Conservation (phyloP, 306 rosid species). For the Begonia fuchsioides region DNA sequence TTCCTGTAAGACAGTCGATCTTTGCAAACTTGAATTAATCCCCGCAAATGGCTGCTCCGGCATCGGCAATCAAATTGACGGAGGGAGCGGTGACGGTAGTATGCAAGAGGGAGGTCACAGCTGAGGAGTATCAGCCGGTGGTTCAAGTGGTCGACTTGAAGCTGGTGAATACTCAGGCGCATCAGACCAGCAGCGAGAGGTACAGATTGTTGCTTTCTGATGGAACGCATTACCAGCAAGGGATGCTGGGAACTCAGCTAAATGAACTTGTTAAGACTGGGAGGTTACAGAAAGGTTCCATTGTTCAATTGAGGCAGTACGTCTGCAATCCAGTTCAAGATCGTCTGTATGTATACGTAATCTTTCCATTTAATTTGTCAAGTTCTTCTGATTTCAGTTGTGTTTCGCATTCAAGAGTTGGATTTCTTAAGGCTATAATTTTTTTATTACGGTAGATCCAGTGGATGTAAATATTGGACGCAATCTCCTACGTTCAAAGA, state of each 20-base stretch:
- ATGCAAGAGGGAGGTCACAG: slow-evolving; percentile 16
- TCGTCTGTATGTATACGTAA: slow-evolving; percentile 37
- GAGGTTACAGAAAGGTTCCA: slow-evolving; percentile 49
- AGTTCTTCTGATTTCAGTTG: background rate
- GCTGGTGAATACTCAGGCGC: slow-evolving; percentile 28
- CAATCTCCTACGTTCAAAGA: no score
- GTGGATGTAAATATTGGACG: no score
- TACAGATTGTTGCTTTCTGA: slow-evolving; percentile 53
- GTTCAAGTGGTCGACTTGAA: slow-evolving; percentile 55
- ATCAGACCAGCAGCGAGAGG: slow-evolving; percentile 30
- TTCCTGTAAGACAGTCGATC: background rate
- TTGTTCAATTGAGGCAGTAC: slow-evolving; percentile 30
- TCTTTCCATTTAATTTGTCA: background rate
- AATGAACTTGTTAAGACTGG: slow-evolving; percentile 33
- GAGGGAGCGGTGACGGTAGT: slow-evolving; percentile 38
- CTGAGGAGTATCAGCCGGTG: slow-evolving; percentile 32
- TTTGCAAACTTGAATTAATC: background rate
- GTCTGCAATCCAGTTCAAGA: slow-evolving; percentile 42
- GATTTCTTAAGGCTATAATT: no score
- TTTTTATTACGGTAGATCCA: no score
- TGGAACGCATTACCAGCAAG: slow-evolving; percentile 48
- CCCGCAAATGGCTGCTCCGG: slow-evolving; percentile 19
- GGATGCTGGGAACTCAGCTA: slow-evolving; percentile 62
- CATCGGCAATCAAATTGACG: slow-evolving; percentile 28
- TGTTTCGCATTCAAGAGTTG: background rate